phyloP scores from a whole-genome alignment of 164 flowering plant species.

The Kingdonia uniflora region DNA sequence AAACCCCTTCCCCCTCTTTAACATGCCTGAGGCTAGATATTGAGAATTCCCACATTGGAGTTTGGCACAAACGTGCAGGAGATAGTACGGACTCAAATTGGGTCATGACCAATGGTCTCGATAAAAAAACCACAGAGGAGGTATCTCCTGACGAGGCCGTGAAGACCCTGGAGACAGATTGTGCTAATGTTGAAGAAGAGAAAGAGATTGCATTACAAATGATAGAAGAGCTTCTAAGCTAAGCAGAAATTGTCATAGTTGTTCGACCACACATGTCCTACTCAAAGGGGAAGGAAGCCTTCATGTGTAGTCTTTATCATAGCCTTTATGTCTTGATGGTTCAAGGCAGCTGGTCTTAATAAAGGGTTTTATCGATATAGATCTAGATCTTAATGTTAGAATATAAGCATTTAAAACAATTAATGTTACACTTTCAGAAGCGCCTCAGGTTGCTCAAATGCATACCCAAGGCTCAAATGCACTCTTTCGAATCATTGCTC shows the following conservation, averaged over 20 bases:
- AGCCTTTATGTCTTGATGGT: no score
- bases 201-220: slow-evolving; percentile 47
- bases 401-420: no score
- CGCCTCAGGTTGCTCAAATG: no score
- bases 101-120: slow-evolving; percentile 69
- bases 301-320: background rate
- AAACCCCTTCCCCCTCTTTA: slow-evolving; percentile 55
- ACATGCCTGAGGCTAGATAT: slow-evolving; percentile 78
- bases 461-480: no score
- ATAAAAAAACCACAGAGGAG: slow-evolving; percentile 12
- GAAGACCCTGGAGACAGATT: background rate
- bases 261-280: slow-evolving; percentile 8
- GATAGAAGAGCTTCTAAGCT: slow-evolving; percentile 54
- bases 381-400: no score
- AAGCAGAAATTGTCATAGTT: slow-evolving; percentile 20
- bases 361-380: no score
- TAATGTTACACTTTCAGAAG: no score
- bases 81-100: slow-evolving; percentile 45
- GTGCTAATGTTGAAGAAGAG: background rate
- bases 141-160: background rate
- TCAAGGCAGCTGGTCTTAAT: no score
- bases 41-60: slow-evolving; percentile 70
- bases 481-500: no score
- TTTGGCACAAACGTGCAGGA: slow-evolving; percentile 90
- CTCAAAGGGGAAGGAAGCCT: slow-evolving; percentile 5